Conservation (phyloP, 305 asterid genomes). For the Fraxinus platypoda region DNA sequence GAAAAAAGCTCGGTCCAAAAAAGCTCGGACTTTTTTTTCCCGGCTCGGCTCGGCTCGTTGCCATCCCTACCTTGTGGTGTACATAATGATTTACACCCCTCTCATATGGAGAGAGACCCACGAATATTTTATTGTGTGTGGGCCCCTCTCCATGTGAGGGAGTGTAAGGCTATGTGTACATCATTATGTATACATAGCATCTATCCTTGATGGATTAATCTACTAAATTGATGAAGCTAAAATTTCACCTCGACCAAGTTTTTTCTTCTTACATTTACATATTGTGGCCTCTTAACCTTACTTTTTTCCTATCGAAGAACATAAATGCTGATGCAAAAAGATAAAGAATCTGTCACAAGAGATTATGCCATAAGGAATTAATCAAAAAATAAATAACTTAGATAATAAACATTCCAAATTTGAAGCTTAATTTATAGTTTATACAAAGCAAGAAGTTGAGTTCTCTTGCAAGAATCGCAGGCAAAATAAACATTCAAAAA, state of each 20-base stretch:
- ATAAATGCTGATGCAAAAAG: neutral
- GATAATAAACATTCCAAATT: neutral
- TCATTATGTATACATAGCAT: too few species aligned
- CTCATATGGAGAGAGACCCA: too few species aligned
- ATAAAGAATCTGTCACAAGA: neutral
- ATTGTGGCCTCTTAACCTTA: neutral
- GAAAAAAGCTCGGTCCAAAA: too few species aligned
- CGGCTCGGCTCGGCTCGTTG: too few species aligned
- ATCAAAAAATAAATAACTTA: neutral
- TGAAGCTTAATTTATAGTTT: neutral
- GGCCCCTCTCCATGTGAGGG: too few species aligned
- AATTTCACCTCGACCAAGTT: neutral
- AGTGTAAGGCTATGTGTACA: too few species aligned
- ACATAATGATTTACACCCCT: too few species aligned
- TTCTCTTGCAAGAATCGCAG: neutral
- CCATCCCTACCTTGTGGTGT: too few species aligned
- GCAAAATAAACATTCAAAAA: neutral
- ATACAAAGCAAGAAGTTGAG: neutral
- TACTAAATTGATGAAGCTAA: too few species aligned
- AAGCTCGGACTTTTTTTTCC: too few species aligned
- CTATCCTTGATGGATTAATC: too few species aligned
- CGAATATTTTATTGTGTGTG: too few species aligned
- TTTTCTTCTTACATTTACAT: neutral
- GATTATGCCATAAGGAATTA: neutral
- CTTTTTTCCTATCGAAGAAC: neutral